Evolutionary conservation across 169 alveolate species (phyloP).

Genomic region (Neospora caninum): DNA sequence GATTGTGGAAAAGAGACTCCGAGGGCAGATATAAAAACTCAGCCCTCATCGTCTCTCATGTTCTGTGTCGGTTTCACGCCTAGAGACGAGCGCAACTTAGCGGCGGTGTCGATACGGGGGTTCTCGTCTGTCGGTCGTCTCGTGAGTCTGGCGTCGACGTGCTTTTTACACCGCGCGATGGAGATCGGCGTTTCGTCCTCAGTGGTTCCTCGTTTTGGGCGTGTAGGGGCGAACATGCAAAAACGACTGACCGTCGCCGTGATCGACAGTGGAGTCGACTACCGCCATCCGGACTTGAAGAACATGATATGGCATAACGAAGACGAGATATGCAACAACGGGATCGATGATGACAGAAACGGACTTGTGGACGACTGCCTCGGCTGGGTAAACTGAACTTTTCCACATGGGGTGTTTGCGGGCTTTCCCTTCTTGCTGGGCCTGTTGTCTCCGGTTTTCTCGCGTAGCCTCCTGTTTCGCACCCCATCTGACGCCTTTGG

Average conservation of each 20-base stretch:
- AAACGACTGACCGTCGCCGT: constrained; percentile 72
- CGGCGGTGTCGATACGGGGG: no score
- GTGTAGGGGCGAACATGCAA: neutral
- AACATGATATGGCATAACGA: constrained; percentile 77
- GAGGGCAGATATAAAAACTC: no score
- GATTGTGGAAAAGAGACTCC: no score
- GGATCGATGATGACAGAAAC: constrained; percentile 75
- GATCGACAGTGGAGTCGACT: constrained; percentile 78
- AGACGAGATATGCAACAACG: constrained; percentile 74
- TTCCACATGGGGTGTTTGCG: no score
- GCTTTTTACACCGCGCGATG: no score
- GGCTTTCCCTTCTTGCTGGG: neutral
- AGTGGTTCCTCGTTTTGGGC: neutral
- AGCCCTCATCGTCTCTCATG: no score
- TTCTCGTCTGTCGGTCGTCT: no score
- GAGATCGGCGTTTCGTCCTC: neutral
- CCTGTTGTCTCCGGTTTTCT: neutral
- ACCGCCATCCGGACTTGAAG: constrained; percentile 78
- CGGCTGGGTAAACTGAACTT: constrained; percentile 75
- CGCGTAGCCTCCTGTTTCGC: neutral
- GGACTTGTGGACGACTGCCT: constrained; percentile 80
- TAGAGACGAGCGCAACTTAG: no score
- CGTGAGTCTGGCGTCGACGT: no score
- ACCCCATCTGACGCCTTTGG: no score
- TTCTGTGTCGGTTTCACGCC: no score